Evolutionary conservation across 805 yeast genomes (phyloP), one percentile per base, ranked within the genome.

Genomic region (Suhomyces prunicola): DNA sequence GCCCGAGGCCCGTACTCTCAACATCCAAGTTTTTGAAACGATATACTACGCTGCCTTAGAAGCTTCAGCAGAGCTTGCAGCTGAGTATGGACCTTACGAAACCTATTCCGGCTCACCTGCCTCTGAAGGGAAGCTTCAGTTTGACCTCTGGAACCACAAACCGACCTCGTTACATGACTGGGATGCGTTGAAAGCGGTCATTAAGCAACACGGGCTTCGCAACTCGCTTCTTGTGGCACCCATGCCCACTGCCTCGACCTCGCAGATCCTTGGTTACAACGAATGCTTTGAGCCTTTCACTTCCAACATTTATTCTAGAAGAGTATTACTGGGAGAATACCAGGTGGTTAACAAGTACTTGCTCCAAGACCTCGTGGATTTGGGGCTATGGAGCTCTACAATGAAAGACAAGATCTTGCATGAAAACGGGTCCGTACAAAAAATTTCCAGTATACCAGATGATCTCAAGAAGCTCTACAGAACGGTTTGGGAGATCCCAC

Each of bases 201-300:
- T 82, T 61, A 74, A 75, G 49, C 71, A 73, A 57, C 72, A 76
- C 62, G 86, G 86, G 46, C 60, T 82, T 46, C 76, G 86, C 69
- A 82, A 82, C 70, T 82, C 86, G 36, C 72, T 82, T 58, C 75
- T 82, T 58, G 84, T 82, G 56, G 86, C 86, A 0, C 85, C 85
- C 55, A 82, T 82, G 86, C 86, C 86, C 44, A 82, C 86, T 54
- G 86, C 86, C n/a, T 82, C 86, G 23, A 82, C 86, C 5, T 82
- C 86, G 8, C 86, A 82, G 66, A 82, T 82, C 55, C 73, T 82
- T 63, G 86, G 86, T 58, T 78, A 77, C 67, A 82, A 80, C 62
- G 86, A 82, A 66, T 82, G 86, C 65, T 82, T 82, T 63, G 86
- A 82, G 68, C 86, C 86, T 39, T 81, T 77, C 69, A 82, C 86